phyloP scores from a whole-genome alignment of 306 rosid genomes.

The Lupinus albus region DNA sequence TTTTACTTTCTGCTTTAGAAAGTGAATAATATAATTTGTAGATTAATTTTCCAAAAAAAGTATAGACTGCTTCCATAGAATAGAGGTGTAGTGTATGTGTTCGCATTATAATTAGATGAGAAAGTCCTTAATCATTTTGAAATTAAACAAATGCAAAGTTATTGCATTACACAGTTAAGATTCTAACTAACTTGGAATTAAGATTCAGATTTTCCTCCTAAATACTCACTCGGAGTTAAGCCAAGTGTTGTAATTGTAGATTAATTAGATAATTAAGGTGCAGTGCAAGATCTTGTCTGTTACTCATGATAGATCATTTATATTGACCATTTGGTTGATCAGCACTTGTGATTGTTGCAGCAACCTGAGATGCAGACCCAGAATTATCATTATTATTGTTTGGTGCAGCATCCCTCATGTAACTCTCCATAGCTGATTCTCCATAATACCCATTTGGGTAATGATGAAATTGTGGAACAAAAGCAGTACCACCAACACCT shows the following conservation, averaged over 20 bases:
- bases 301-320: slow-evolving; percentile 12
- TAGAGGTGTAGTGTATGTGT: too few species aligned
- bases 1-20: slow-evolving; percentile 61
- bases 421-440: slow-evolving; percentile 37
- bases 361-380: slow-evolving; percentile 35
- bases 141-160: background rate
- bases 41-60: too few species aligned
- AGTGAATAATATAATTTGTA: background rate
- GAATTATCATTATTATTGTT: slow-evolving; percentile 14
- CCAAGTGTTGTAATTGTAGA: background rate
- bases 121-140: background rate
- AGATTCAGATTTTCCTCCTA: background rate
- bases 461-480: slow-evolving; percentile 43
- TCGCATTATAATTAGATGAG: too few species aligned
- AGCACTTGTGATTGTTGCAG: slow-evolving; percentile 29
- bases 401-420: slow-evolving; percentile 41
- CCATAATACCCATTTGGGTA: slow-evolving; percentile 49
- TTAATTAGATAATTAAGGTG: background rate
- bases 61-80: slow-evolving; percentile 51
- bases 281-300: background rate
- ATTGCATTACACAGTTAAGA: slow-evolving; percentile 27
- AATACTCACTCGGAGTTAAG: background rate
- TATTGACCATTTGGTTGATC: slow-evolving; percentile 43
- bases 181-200: background rate
- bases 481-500: slow-evolving; percentile 43